Evolutionary conservation across 257 asterid genomes (phyloP).

Genomic region (Lantana camara): DNA sequence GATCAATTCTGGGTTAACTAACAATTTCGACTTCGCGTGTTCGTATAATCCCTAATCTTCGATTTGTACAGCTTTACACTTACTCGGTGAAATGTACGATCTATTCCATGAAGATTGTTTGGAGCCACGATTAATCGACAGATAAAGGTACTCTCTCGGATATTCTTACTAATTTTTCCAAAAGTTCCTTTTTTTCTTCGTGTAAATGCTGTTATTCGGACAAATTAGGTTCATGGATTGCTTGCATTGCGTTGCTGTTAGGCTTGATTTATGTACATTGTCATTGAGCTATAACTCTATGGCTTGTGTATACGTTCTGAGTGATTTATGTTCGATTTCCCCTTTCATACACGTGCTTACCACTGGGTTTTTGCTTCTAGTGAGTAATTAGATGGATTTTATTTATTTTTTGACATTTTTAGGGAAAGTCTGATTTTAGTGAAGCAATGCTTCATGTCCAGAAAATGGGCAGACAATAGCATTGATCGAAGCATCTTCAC

Average conservation of each 20-base stretch:
- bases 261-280: constrained; percentile 1
- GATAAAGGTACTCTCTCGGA: constrained; percentile 24
- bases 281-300: background rate
- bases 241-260: constrained; percentile 1
- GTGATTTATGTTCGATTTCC: background rate
- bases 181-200: background rate
- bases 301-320: constrained; percentile 9
- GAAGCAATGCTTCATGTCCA: constrained; percentile 15
- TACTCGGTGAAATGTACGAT: constrained; percentile 27
- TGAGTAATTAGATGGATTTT: background rate
- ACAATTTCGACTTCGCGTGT: background rate
- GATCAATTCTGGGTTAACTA: constrained; percentile 26
- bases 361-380: background rate
- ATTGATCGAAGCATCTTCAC: constrained; percentile 20
- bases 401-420: too few species aligned
- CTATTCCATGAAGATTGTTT: constrained; percentile 34
- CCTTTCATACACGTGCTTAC: background rate
- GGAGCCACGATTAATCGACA: constrained; percentile 33
- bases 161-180: constrained; percentile 5
- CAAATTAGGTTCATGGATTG: background rate
- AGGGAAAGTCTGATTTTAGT: constrained; percentile 14
- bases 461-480: constrained; percentile 33
- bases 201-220: background rate
- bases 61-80: constrained; percentile 18
- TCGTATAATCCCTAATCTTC: constrained; percentile 2